These are phyloP conservation scores for Tetrahymena malaccensis DNA, from an alignment of 73 alveolate genomes.

Conservation along the genomic window DNA sequence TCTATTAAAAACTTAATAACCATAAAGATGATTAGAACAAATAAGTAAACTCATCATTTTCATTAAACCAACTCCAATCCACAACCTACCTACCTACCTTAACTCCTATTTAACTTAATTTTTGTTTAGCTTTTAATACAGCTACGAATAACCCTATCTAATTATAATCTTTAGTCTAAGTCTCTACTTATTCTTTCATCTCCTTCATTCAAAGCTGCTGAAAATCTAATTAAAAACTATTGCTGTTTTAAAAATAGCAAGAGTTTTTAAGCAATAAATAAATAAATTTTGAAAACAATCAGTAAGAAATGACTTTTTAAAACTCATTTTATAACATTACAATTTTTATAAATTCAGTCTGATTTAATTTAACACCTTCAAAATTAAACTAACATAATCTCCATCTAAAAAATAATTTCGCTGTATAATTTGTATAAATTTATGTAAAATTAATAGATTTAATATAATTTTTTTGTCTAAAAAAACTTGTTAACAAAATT, in stretches of 20 bases:
- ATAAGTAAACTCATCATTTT: background rate
- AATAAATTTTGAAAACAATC: background rate
- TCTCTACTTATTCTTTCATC: background rate
- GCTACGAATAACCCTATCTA: background rate
- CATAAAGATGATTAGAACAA: background rate
- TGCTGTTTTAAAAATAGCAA: background rate
- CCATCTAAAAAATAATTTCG: background rate
- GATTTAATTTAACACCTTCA: background rate
- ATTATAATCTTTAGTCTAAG: background rate
- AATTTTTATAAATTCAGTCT: background rate
- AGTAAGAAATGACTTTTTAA: background rate
- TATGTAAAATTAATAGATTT: background rate
- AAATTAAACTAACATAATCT: too few relatives aligned
- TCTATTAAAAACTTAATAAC: background rate
- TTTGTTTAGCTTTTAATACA: background rate
- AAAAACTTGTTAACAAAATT: too few relatives aligned
- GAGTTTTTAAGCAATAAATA: background rate
- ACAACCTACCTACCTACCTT: background rate
- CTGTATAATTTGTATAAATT: background rate
- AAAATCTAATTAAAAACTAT: background rate
- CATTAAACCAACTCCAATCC: background rate
- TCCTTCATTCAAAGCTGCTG: background rate
- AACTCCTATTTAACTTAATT: background rate
- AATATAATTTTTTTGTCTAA: too few relatives aligned
- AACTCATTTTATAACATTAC: too few relatives aligned